A percentile compares a stretch with the other conserved stretches of the same genome.
Conservation (phyloP, 805 yeast genomes). For the Kazachstania psychrophila region DNA sequence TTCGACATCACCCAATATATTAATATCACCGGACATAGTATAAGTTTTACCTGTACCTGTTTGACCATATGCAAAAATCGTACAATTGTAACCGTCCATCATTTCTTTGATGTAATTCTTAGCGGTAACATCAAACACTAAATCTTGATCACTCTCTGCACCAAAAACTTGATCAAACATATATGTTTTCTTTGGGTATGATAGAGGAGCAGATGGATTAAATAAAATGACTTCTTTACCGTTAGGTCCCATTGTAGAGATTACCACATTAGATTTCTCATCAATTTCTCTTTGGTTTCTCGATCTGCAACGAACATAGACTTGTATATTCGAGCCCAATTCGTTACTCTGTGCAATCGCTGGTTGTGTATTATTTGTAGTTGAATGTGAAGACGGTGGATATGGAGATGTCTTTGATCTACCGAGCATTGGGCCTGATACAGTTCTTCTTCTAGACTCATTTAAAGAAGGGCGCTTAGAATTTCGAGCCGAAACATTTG, state of each 20-base stretch:
- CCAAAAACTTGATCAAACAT: slow-evolving; percentile 74
- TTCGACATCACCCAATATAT: slow-evolving; percentile 31
- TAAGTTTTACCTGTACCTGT: slow-evolving; percentile 82
- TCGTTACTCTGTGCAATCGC: background rate
- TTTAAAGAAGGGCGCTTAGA: background rate
- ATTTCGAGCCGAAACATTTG: background rate
- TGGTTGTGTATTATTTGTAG: slow-evolving; percentile 1
- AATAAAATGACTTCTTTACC: slow-evolving; percentile 40
- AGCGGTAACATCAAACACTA: slow-evolving; percentile 58
- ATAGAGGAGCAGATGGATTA: slow-evolving; percentile 12
- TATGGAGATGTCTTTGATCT: background rate
- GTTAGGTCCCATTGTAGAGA: slow-evolving; percentile 39
- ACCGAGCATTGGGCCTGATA: background rate
- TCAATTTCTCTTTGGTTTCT: slow-evolving; percentile 45
- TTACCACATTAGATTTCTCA: slow-evolving; percentile 48
- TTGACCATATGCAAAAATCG: slow-evolving; percentile 80
- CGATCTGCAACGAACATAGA: slow-evolving; percentile 49
- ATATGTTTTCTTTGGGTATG: slow-evolving; percentile 41
- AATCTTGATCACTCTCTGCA: slow-evolving; percentile 65
- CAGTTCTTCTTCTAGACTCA: slow-evolving; percentile 2
- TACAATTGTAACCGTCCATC: slow-evolving; percentile 63
- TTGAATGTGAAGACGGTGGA: background rate
- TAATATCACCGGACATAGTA: slow-evolving; percentile 62
- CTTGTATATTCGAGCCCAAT: slow-evolving; percentile 36
- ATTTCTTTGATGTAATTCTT: slow-evolving; percentile 50